phyloP scores from a whole-genome alignment of 164 flowering plant genomes.

The Magnolia kwangsiensis region DNA sequence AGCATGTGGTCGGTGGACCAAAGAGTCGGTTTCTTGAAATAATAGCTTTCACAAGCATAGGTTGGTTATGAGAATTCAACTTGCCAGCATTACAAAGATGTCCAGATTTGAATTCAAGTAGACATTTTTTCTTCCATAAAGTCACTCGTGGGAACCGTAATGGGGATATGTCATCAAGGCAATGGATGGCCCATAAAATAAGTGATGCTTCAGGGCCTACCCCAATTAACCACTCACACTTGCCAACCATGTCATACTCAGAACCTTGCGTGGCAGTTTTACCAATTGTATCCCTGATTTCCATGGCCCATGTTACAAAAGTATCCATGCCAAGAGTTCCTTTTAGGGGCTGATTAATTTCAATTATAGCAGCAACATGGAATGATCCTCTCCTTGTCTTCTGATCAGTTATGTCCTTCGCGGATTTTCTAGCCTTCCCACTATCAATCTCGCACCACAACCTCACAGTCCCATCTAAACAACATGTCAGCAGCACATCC shows the following conservation, averaged over 20 bases:
- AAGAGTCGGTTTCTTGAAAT: slow-evolving; percentile 45
- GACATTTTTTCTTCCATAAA: slow-evolving; percentile 67
- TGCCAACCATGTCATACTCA: slow-evolving; percentile 39
- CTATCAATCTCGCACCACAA: slow-evolving; percentile 83
- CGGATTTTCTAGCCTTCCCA: slow-evolving; percentile 46
- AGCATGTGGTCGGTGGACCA: slow-evolving; percentile 66
- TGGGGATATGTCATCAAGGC: slow-evolving; percentile 84
- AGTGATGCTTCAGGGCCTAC: slow-evolving; percentile 52
- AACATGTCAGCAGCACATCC: slow-evolving; percentile 71
- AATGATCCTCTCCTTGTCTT: slow-evolving; percentile 39
- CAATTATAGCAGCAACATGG: slow-evolving; percentile 73
- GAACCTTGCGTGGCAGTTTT: slow-evolving; percentile 24
- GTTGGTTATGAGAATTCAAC: slow-evolving; percentile 15
- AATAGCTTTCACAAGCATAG: slow-evolving; percentile 44
- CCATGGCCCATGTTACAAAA: slow-evolving; percentile 68
- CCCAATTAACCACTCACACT: slow-evolving; percentile 87
- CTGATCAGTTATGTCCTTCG: slow-evolving; percentile 45
- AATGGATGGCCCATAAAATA: slow-evolving; percentile 84
- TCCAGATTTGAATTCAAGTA: slow-evolving; percentile 25
- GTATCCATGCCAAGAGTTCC: slow-evolving; percentile 60
- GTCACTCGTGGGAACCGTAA: slow-evolving; percentile 77
- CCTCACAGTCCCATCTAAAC: slow-evolving; percentile 87
- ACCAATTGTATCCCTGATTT: slow-evolving; percentile 31
- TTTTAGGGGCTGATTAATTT: slow-evolving; percentile 54
- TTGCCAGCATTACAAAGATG: slow-evolving; percentile 10